phyloP scores from a whole-genome alignment of 768 basidiomycete genomes.

The Pluteus cervinus region DNA sequence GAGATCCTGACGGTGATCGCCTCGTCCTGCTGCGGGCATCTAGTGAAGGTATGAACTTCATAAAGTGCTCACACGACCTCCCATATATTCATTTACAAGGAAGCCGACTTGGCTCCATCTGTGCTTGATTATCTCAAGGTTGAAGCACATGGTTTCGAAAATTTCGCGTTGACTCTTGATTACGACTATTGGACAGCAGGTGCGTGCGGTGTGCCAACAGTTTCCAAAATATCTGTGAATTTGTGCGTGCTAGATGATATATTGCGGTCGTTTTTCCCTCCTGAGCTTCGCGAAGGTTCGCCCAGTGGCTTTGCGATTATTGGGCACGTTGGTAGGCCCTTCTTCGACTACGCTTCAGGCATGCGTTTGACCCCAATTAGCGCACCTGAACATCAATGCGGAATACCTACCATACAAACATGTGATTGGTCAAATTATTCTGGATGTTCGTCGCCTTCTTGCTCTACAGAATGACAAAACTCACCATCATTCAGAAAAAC shows the following conservation, averaged over 20 bases:
- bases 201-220: conserved; percentile 18
- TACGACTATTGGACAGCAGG: conserved; percentile 91
- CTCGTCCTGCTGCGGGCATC: conserved; percentile 63
- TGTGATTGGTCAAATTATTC: conserved; percentile 85
- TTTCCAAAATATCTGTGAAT: conserved; percentile 1
- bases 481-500: conserved; percentile 65
- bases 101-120: conserved; percentile 62
- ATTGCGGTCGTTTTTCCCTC: conserved; percentile 74
- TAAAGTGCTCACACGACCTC: not conserved
- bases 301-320: conserved; percentile 85
- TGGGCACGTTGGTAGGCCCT: conserved; percentile 78
- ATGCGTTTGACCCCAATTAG: conserved; percentile 31
- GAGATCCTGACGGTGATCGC: conserved; percentile 41
- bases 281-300: conserved; percentile 67
- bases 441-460: conserved; percentile 59
- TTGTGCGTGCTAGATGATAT: conserved; percentile 65
- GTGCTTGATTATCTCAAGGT: conserved; percentile 47
- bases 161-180: conserved; percentile 56
- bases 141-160: conserved; percentile 51
- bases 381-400: conserved; percentile 85
- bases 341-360: not conserved
- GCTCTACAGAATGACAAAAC: conserved; percentile 2
- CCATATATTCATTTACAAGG: conserved; percentile 31
- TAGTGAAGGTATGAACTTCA: conserved; percentile 45
- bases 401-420: conserved; percentile 91